phyloP scores from a whole-genome alignment of 768 basidiomycete species.

The Coprinellus aureogranulatus region DNA sequence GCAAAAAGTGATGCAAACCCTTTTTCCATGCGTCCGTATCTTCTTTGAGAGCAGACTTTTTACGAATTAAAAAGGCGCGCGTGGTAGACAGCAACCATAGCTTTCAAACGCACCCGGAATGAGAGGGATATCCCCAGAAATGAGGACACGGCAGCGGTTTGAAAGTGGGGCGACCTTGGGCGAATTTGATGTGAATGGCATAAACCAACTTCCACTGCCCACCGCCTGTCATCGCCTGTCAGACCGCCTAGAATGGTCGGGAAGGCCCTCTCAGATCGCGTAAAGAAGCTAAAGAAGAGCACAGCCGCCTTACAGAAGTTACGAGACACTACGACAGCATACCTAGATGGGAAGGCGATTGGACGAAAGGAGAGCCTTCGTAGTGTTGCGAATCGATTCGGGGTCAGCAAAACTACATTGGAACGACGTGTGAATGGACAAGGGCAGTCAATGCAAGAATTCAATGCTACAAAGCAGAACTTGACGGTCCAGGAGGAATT shows the following conservation, averaged over 20 bases:
- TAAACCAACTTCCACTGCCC: neutral
- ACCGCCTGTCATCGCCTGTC: neutral
- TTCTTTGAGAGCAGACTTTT: neutral
- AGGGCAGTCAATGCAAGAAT: neutral
- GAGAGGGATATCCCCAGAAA: neutral
- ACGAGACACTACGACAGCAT: neutral
- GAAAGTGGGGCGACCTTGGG: neutral
- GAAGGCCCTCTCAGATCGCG: neutral
- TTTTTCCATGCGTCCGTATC: neutral
- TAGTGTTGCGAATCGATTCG: neutral
- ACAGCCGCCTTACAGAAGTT: neutral
- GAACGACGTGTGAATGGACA: neutral
- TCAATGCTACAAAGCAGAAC: slow-evolving; percentile 16
- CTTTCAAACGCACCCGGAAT: neutral
- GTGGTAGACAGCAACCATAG: neutral
- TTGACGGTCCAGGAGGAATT: slow-evolving; percentile 25
- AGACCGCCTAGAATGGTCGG: neutral
- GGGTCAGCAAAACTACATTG: neutral
- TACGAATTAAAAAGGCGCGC: neutral
- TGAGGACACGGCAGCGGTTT: neutral
- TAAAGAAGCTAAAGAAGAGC: neutral
- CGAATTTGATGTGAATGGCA: neutral
- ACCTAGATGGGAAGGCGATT: neutral
- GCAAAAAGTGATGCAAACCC: too few relatives aligned
- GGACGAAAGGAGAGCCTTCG: neutral